Conservation (phyloP, 2,329 filamentous ascomycete genomes). For the Diaporthe vexans region DNA sequence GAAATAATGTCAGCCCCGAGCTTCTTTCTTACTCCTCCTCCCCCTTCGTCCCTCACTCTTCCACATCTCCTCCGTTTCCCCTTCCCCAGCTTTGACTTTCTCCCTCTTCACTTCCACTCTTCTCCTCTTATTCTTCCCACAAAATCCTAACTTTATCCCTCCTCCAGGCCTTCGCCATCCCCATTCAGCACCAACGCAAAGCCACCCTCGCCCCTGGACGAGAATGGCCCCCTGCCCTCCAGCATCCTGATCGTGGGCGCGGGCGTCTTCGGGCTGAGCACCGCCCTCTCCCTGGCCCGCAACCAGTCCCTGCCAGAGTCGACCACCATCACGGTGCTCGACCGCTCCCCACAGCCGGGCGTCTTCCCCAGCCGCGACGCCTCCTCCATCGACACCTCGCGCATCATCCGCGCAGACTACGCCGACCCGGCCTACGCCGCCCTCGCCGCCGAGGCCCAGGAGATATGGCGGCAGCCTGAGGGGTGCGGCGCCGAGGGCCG, state of each 20-base stretch:
- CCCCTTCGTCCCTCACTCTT: constrained; percentile 10
- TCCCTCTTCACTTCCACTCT: background rate
- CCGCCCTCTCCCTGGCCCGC: constrained; percentile 77
- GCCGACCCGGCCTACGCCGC: constrained; percentile 81
- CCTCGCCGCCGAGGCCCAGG: constrained; percentile 79
- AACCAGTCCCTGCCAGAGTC: constrained; percentile 67
- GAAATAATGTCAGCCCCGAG: constrained; percentile 36
- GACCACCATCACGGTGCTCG: constrained; percentile 70
- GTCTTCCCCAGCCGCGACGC: constrained; percentile 73
- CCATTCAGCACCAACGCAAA: constrained; percentile 39
- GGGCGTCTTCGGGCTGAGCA: constrained; percentile 73
- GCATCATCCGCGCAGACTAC: constrained; percentile 82
- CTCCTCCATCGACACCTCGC: constrained; percentile 73
- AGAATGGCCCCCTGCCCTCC: constrained; percentile 49
- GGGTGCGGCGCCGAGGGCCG: constrained; percentile 74
- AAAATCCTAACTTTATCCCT: background rate
- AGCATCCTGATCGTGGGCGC: constrained; percentile 78
- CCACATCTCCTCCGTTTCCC: constrained; percentile 30
- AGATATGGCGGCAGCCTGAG: constrained; percentile 73
- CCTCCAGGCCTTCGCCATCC: constrained; percentile 35
- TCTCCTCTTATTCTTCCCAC: background rate
- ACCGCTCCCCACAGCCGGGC: constrained; percentile 58
- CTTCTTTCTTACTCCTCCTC: constrained; percentile 26
- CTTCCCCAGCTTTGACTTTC: constrained; percentile 29
- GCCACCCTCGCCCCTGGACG: constrained; percentile 17